Conservation (phyloP, 345 rosid genomes). For the Punica granatum region DNA sequence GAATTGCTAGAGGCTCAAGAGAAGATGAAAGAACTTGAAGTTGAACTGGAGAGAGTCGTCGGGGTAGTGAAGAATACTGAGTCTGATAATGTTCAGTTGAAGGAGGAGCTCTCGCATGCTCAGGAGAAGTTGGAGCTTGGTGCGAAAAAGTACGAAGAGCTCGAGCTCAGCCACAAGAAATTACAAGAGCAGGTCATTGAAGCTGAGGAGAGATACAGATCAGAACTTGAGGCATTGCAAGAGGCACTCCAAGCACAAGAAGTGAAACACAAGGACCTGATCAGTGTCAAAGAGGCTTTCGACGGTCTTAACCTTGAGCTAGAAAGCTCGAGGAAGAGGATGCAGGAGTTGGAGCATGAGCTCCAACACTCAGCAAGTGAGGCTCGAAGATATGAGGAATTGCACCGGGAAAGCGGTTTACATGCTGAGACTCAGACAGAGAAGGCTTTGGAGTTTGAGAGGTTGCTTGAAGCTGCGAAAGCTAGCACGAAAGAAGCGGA, state of each 20-base stretch:
- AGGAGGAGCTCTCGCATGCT: slow-evolving; percentile 46
- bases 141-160: slow-evolving; percentile 51
- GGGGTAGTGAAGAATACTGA: slow-evolving; percentile 60
- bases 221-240: slow-evolving; percentile 48
- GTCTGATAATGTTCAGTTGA: slow-evolving; percentile 46
- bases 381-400: slow-evolving; percentile 68
- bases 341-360: slow-evolving; percentile 57
- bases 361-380: slow-evolving; percentile 49
- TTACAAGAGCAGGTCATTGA: slow-evolving; percentile 59
- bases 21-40: slow-evolving; percentile 67
- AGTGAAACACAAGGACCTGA: slow-evolving; percentile 63
- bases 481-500: slow-evolving; percentile 53
- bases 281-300: slow-evolving; percentile 67
- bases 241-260: slow-evolving; percentile 65
- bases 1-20: slow-evolving; percentile 81
- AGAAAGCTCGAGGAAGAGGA: slow-evolving; percentile 54
- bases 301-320: slow-evolving; percentile 56
- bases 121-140: slow-evolving; percentile 53
- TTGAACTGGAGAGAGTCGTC: slow-evolving; percentile 66
- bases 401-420: slow-evolving; percentile 65
- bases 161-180: slow-evolving; percentile 52
- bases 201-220: slow-evolving; percentile 53
- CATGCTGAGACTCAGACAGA: slow-evolving; percentile 74
- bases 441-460: slow-evolving; percentile 70
- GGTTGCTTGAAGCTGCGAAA: slow-evolving; percentile 58